Base-by-base conservation (phyloP, 768 basidiomycete species). In the Lepiota subincarnata region DNA sequence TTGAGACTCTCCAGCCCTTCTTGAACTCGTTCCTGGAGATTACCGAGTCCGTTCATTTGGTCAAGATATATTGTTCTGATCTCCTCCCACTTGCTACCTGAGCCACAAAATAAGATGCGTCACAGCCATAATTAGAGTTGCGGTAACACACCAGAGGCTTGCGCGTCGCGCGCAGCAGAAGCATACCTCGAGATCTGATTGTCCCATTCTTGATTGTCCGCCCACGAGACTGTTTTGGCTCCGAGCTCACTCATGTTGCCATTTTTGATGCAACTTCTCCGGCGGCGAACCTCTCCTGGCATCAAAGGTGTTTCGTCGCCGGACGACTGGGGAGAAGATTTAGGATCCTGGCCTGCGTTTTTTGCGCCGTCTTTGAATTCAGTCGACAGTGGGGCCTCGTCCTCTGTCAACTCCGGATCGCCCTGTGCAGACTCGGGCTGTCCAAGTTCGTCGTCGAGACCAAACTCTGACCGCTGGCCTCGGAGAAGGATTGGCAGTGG, bases 161-260 rank as follows among this genome's bases (percentile, higher is more conserved):
- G 68, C 18, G 70, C 72, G 52, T 72, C 71, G 35, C 65, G 70
- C 24, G 72, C 72, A 19, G 69, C 72, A 26, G 68, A 64, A 10
- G 70, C 64, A 60, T 73, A 76, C 54, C 79, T 79, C 34, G 74
- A 72, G 53, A 85, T 72, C 58, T 83, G 82, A 6, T 74, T 75
- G 22, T 76, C 72, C 70, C 82, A 75, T 49, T 84, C 84, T 11
- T 74, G 76, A 55, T 83, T 78, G 68, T 86, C 87, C 20, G 87
- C 86, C 86, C 86, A 89, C 35, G 86, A 85, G 6, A 89, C 86
- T 4, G 80, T 78, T 68, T 89, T 89, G 14, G 74, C 67, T 31
- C 53, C 53, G 24, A 81, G 70, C 55, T 84, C 81, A 38, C 77
- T 80, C 55, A 78, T 68, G 59, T 76, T 78, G 18, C 69, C 71